Base-by-base conservation (phyloP, 2,329 filamentous ascomycete genomes). In the Macrophomina pseudophaseolina region DNA sequence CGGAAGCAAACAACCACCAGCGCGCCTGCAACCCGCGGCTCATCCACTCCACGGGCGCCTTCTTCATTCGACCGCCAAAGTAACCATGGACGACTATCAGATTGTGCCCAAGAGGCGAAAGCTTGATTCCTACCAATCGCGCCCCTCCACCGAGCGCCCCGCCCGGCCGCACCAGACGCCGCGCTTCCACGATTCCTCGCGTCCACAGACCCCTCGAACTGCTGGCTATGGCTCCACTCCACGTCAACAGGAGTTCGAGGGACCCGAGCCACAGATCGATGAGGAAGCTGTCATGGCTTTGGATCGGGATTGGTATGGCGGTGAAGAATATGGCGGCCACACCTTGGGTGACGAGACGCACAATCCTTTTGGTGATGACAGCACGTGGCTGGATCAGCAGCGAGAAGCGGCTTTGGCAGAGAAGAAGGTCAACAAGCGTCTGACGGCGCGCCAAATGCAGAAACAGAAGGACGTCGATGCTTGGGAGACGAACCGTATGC, bases 401-500 rank as follows among this genome's bases (percentile, higher is more conserved):
- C 84, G 85, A 30, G 93, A 97, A 78, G 86, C 86, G 16, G 90
- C 88, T 14, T 80, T 93, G 76, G 84, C 88, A 8, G 92, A 96
- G 78, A 95, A 92, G 84, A 95, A 95, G 82, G 85, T 89, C 5
- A 89, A 86, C 63, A 89, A 86, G 72, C 84, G 88, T 4, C 85
- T 91, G 76, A 92, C 88, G 74, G 91, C 91, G 52, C 86, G 91
- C 60, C 89, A 90, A 68, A 85, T 92, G 67, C 93, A 97, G 79
- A 92, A 94, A 72, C 92, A 97, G 77, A 93, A 91, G 75, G 95
- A 99, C 75, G 93, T 95, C 51, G 95, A 99, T 79, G 94, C 94
- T 0, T 99, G 95, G 95, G 96, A 99, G 79, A 95, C 94, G 16
- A 99, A 99, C 77, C 91, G 95, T 67, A 98, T 99, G 95, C 85